phyloP scores from a whole-genome alignment of 2,329 filamentous ascomycete species.

The Botryotinia calthae region DNA sequence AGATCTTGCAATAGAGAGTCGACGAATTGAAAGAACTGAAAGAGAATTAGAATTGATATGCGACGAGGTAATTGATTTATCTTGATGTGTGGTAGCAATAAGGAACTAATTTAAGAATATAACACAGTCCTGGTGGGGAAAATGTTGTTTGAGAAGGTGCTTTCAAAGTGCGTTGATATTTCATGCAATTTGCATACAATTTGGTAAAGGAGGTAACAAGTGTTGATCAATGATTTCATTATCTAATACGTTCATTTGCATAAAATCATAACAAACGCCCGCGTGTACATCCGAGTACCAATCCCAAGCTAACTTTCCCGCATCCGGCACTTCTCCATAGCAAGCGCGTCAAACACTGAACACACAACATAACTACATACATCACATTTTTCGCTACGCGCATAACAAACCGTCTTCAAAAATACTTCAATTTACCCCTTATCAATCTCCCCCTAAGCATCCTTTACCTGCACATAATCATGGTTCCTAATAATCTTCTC shows the following conservation, averaged over 20 bases:
- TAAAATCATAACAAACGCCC: neutral
- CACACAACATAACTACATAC: neutral
- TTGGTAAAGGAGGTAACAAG: neutral
- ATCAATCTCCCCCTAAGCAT: neutral
- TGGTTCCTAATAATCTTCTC: slow-evolving; percentile 5
- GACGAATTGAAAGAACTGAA: neutral
- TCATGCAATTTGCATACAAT: no score
- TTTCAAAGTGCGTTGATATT: no score
- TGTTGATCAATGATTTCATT: no score
- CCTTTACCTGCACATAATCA: slow-evolving; percentile 15
- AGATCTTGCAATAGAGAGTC: no score
- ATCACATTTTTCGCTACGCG: neutral
- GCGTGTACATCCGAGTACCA: neutral
- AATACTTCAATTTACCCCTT: no score
- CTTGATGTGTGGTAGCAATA: neutral
- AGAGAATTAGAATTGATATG: no score
- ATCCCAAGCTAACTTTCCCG: no score
- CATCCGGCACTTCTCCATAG: neutral
- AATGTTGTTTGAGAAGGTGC: no score
- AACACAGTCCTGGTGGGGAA: no score
- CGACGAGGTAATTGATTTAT: neutral
- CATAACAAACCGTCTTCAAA: neutral
- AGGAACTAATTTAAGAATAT: no score
- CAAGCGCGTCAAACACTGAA: neutral
- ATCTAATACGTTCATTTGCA: neutral